These are phyloP conservation scores for Mariannaea sp. DNA, from an alignment of 2,329 filamentous ascomycete species.

Conservation along the genomic window DNA sequence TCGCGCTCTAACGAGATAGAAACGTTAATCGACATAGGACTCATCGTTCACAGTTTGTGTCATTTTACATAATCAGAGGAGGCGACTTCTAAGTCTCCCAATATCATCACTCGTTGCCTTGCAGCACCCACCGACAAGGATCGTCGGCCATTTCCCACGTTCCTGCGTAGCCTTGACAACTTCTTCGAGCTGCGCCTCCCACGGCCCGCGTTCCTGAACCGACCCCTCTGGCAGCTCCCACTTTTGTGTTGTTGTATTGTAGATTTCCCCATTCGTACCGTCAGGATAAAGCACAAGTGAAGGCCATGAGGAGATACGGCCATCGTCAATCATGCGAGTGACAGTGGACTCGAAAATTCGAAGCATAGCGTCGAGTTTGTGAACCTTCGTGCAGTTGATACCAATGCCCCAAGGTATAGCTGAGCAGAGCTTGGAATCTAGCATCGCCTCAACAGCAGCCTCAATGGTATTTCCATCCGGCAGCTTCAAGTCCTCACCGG, in stretches of 20 bases:
- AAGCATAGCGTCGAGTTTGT: conserved; percentile 62
- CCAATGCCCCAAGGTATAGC: conserved; percentile 64
- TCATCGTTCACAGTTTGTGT: not conserved
- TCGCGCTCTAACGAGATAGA: not conserved
- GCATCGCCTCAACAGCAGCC: conserved; percentile 44
- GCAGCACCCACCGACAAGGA: conserved; percentile 60
- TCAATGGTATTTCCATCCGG: conserved; percentile 59
- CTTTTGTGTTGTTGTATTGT: conserved; percentile 64
- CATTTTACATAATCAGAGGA: conserved; percentile 17
- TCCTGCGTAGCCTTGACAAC: conserved; percentile 46
- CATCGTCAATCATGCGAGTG: conserved; percentile 41
- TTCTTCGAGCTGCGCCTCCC: conserved; percentile 52
- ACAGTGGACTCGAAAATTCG: conserved; percentile 58
- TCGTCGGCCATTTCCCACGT: conserved; percentile 49
- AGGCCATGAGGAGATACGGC: conserved; percentile 49
- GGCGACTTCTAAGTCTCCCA: conserved; percentile 35
- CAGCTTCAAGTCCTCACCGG: conserved; percentile 55
- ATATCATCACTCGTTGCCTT: conserved; percentile 50
- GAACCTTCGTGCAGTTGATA: conserved; percentile 71
- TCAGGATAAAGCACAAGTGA: conserved; percentile 69
- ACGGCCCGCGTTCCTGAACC: conserved; percentile 40
- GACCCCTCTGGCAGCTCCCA: conserved; percentile 56
- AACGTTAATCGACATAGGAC: not conserved
- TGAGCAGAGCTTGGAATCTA: conserved; percentile 35
- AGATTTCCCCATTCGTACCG: conserved; percentile 69